These are phyloP conservation scores for Ceratocystis eucalypticola DNA, from an alignment of 2,329 filamentous ascomycete species.

Conservation along the genomic window DNA sequence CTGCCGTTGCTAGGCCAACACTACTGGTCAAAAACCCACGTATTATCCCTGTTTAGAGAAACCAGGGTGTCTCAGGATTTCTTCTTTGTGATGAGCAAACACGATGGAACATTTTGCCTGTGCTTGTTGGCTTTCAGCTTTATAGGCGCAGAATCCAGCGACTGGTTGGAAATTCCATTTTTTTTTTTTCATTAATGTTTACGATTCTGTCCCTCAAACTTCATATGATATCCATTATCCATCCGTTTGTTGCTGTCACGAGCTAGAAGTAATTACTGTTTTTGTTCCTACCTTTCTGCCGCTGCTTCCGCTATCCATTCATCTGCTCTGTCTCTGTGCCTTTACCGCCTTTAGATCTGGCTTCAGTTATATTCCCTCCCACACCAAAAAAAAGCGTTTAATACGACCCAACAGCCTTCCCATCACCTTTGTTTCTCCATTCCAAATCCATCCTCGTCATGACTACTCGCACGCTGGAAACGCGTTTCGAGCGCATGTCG, in stretches of 20 bases:
- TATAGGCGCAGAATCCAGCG: neutral
- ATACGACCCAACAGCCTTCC: neutral
- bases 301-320: neutral
- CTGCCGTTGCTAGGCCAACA: conserved; percentile 16
- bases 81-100: neutral
- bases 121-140: neutral
- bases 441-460: conserved; percentile 27
- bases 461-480: conserved; percentile 67
- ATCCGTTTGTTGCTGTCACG: neutral
- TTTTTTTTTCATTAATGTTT: neutral
- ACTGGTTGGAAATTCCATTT: neutral
- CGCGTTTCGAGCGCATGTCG: conserved; percentile 78
- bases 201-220: neutral
- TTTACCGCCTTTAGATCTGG: conserved; percentile 6
- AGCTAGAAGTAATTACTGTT: conserved; percentile 1
- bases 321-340: neutral
- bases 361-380: neutral
- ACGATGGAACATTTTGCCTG: neutral
- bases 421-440: neutral
- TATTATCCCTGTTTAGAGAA: conserved; percentile 8
- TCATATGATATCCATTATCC: neutral
- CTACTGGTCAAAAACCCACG: conserved; percentile 12
- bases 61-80: neutral
- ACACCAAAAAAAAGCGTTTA: neutral
- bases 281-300: neutral